These are phyloP conservation scores for Fremontodendron californicum DNA, from an alignment of 345 rosid species.

Conservation along the genomic window DNA sequence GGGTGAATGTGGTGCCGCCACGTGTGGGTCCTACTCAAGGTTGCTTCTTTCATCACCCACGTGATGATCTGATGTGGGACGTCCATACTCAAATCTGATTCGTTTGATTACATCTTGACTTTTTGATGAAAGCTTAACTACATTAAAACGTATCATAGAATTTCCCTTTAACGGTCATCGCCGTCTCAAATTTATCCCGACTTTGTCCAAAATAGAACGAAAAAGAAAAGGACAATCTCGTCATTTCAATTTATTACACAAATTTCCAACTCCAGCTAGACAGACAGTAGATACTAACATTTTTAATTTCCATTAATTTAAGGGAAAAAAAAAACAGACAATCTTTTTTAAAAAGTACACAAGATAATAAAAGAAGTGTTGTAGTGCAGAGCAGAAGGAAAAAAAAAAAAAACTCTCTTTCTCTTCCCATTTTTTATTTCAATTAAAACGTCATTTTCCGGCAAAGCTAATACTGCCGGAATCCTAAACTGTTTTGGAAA, in stretches of 20 bases:
- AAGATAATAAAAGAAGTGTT: neutral
- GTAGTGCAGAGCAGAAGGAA: neutral
- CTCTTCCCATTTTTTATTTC: neutral
- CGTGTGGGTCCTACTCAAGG: neutral
- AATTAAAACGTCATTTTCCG: neutral
- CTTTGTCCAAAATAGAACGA: neutral
- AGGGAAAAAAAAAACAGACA: neutral
- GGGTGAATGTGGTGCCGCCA: neutral
- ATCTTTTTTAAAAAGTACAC: neutral
- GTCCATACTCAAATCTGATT: neutral
- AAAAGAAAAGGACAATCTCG: neutral
- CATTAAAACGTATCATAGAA: neutral
- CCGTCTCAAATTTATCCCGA: neutral
- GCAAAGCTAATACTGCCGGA: constrained; percentile 1
- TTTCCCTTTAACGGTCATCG: neutral
- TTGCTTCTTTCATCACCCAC: neutral
- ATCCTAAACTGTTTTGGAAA: neutral
- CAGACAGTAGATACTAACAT: neutral
- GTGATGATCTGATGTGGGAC: neutral
- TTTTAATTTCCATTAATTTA: neutral
- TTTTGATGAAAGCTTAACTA: neutral
- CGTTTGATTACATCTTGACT: neutral
- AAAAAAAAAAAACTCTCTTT: neutral
- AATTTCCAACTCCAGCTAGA: neutral
- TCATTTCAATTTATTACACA: neutral